phyloP scores from a whole-genome alignment of 169 alveolate species.

The Eimeria praecox region DNA sequence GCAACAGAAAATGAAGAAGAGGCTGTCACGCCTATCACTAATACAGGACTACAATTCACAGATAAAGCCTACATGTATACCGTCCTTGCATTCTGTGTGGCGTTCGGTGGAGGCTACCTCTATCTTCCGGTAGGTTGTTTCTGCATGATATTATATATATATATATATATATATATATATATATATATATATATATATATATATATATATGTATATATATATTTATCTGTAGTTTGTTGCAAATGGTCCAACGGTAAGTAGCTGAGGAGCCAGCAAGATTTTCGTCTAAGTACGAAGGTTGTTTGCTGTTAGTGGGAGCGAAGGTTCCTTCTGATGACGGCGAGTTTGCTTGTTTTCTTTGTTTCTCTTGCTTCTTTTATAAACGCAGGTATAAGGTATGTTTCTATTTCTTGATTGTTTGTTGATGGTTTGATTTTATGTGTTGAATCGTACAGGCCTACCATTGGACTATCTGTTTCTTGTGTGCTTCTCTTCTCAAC shows the following conservation, averaged over 20 bases:
- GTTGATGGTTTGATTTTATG: too few species aligned
- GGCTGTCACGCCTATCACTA: background rate
- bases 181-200: background rate
- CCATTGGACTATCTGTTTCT: too few species aligned
- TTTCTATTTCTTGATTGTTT: too few species aligned
- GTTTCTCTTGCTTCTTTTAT: background rate
- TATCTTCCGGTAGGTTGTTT: conserved; percentile 9
- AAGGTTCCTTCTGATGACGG: background rate
- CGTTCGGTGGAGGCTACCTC: conserved; percentile 1
- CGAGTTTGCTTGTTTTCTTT: background rate
- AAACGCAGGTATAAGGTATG: too few species aligned
- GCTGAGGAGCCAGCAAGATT: background rate
- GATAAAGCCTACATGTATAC: conserved; percentile 38
- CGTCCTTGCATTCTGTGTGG: conserved; percentile 1
- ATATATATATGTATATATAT: background rate
- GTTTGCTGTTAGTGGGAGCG: background rate
- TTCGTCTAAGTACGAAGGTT: too few species aligned
- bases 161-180: background rate
- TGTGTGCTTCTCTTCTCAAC: too few species aligned
- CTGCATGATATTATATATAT: background rate
- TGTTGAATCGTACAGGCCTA: too few species aligned
- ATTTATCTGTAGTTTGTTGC: background rate
- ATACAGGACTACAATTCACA: background rate
- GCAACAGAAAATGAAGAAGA: background rate
- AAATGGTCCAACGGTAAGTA: background rate